Base-by-base conservation (phyloP, 2,329 filamentous ascomycete genomes). In the Metarhizium robertsii region DNA sequence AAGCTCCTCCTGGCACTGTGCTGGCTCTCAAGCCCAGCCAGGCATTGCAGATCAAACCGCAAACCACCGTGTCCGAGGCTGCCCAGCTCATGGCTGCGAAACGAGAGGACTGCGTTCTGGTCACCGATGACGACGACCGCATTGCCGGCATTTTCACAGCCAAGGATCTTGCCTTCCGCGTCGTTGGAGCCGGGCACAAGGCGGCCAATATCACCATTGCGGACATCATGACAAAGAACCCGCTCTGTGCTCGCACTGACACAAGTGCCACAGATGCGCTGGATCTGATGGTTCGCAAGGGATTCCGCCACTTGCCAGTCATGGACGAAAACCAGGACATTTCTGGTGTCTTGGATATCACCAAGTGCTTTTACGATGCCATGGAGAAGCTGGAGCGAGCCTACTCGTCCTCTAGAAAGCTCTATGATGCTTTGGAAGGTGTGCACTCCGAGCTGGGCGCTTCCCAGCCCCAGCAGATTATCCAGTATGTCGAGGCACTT, bases 261-360 rank as follows among this genome's bases (percentile, higher is more conserved):
- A 99, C 94, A 38, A 97, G 92, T 72, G 94, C 94, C 40, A 99
- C 94, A 47, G 94, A 99, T 77, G 94, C 94, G 36, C 77, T 99
- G 60, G 92, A 99, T 72, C 80, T 97, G 56, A 99, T 99, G 94
- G 94, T 99, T 56, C 83, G 92, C 64, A 97, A 97, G 75, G 94
- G 94, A 18, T 99, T 99, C 79, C 85, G 94, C 64, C 94, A 99
- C 76, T 73, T 99, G 67, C 94, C 94, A 3, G 94, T 99, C 61
- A 99, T 99, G 94, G 94, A 99, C 73, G 94, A 99, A 77, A 97
- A 99, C 72, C 94, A 99, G 73, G 92, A 99, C 68, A 99, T 99
- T 60, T 95, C 92, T 7, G 94, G 94, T 77, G 92, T 99, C 62
- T 78, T 99, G 54, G 94, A 99, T 72, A 99, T 99, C 65, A 99